Evolutionary conservation across 768 basidiomycete genomes (phyloP), one percentile per base, ranked within the genome.

Genomic region (Tricholoma saponaceum): DNA sequence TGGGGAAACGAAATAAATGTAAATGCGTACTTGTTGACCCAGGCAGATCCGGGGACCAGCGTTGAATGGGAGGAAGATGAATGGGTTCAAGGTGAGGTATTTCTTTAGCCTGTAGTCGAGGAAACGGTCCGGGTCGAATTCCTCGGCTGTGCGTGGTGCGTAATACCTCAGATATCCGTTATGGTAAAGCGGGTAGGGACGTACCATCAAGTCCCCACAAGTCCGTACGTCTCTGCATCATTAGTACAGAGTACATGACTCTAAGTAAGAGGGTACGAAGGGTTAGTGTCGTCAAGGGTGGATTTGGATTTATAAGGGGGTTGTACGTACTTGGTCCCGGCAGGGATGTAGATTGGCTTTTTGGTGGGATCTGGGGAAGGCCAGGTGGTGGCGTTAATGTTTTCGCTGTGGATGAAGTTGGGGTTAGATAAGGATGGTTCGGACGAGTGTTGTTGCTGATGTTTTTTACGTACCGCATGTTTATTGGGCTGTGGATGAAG

Each of bases 81-180:
- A 87, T 0, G 85, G 79, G 60, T 87, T 86, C 35, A 80, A 77
- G 26, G 80, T 72, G 26, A 89, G 74, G 56, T 87, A 85, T 62
- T 81, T 83, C 60, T 83, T 77, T 32, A 87, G 68, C 9, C 87
- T 75, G 9, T 83, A 75, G 64, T 88, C 87, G 44, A 89, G 72
- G 75, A 86, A 89, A 4, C 87, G 80, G 58, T 87, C 85, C 0
- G 87, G 87, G 64, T 90, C 87, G 55, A 88, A 89, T 64, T 83
- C 78, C 49, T 82, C 75, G 4, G 86, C 86, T 86, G 58, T 41
- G 13, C 30, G n/a, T n/a, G 22, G 28, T 32, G 30, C 12, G 30
- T 10, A 4, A 32, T 32, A n/a, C n/a, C n/a, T n/a, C n/a, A n/a
- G n/a, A n/a, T n/a, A n/a, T n/a, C n/a, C n/a, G n/a, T 28, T 4